Conservation (phyloP, 805 yeast species). For the Wickerhamomyces sydowiorum region DNA sequence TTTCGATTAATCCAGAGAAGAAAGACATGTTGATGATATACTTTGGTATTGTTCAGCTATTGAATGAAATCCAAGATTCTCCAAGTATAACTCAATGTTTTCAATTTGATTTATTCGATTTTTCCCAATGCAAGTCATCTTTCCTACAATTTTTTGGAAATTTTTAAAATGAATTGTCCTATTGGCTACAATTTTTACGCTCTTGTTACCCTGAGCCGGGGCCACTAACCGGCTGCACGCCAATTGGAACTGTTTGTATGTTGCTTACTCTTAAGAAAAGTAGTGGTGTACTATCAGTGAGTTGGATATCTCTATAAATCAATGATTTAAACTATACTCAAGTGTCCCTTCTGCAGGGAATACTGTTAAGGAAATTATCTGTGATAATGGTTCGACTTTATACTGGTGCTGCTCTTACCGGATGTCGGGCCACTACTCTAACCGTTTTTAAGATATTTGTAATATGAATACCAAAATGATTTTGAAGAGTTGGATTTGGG, state of each 20-base stretch:
- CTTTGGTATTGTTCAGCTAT: not conserved
- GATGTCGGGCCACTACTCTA: not conserved
- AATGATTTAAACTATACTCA: too few species aligned
- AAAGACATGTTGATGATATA: slow-evolving; percentile 8
- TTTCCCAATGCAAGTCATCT: not conserved
- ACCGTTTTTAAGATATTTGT: not conserved
- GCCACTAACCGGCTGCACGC: too few species aligned
- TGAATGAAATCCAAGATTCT: too few species aligned
- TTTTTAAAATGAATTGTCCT: slow-evolving; percentile 1
- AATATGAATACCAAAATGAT: too few species aligned
- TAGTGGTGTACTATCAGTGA: too few species aligned
- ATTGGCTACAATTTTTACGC: not conserved
- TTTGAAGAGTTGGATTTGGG: too few species aligned
- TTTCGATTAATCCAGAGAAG: slow-evolving; percentile 61
- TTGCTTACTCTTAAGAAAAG: too few species aligned
- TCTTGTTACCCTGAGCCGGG: too few species aligned
- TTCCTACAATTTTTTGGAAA: not conserved
- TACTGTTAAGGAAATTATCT: too few species aligned
- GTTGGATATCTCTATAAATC: too few species aligned
- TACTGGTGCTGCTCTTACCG: not conserved
- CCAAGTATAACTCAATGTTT: not conserved
- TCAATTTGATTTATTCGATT: not conserved
- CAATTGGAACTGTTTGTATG: too few species aligned
- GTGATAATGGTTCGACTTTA: not conserved
- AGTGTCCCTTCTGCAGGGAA: too few species aligned